A percentile compares a stretch with the other conserved stretches of the same genome.
Conservation (phyloP, 805 yeast species). For the Cyberlindnera japonica region DNA sequence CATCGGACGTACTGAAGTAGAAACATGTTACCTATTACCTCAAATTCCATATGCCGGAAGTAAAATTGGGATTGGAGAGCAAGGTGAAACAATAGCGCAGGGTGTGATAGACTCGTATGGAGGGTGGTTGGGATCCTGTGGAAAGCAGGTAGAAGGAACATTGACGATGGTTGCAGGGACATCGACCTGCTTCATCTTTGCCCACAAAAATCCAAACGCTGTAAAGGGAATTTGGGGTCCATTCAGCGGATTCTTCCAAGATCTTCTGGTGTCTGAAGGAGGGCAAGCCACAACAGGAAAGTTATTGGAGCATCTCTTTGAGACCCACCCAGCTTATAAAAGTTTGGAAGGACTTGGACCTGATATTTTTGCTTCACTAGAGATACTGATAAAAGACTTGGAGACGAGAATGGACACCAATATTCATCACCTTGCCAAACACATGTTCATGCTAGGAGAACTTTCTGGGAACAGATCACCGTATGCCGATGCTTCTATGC, state of each 20-base stretch:
- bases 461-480: slow-evolving; percentile 59
- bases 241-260: slow-evolving; percentile 36
- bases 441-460: slow-evolving; percentile 51
- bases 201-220: slow-evolving; percentile 20
- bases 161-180: slow-evolving; percentile 59
- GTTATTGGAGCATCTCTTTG: slow-evolving; percentile 44
- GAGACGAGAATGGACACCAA: slow-evolving; percentile 16
- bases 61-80: slow-evolving; percentile 21
- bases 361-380: slow-evolving; percentile 24
- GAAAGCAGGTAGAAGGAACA: slow-evolving; percentile 21
- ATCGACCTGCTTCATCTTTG: slow-evolving; percentile 50
- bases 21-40: not conserved
- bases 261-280: slow-evolving; percentile 41
- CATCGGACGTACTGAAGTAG: slow-evolving; percentile 32
- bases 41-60: slow-evolving; percentile 31
- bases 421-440: slow-evolving; percentile 30
- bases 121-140: slow-evolving; percentile 44
- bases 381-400: slow-evolving; percentile 16
- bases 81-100: slow-evolving; percentile 29
- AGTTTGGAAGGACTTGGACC: slow-evolving; percentile 9
- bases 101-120: slow-evolving; percentile 62
- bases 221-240: slow-evolving; percentile 62
- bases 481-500: slow-evolving; percentile 44
- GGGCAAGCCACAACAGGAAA: slow-evolving; percentile 61
- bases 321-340: slow-evolving; percentile 35